Conservation (phyloP, 148 eudicot genomes). For the Mesembryanthemum crystallinum region DNA sequence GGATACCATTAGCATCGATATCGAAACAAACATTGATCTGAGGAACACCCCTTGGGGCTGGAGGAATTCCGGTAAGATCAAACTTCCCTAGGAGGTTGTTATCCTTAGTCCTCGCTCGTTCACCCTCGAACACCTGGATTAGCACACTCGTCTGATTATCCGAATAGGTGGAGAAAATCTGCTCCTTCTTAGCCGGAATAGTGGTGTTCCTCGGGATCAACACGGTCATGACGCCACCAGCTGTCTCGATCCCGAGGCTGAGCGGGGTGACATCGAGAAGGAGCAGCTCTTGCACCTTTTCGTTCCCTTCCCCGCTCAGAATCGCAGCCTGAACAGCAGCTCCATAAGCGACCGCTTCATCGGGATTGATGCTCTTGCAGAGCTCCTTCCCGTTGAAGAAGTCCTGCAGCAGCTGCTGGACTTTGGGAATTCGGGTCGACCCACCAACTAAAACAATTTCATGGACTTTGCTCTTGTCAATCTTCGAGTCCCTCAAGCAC, state of each 20-base stretch:
- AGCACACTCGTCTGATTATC: slow-evolving; percentile 1
- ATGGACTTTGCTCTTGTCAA: slow-evolving; percentile 6
- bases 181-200: slow-evolving; percentile 12
- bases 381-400: slow-evolving; percentile 19
- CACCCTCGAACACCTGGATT: slow-evolving; percentile 8
- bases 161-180: slow-evolving; percentile 6
- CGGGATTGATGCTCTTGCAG: slow-evolving; percentile 11
- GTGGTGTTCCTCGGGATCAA: slow-evolving; percentile 6
- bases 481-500: slow-evolving; percentile 9
- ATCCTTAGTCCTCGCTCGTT: slow-evolving; percentile 1
- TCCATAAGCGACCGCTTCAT: slow-evolving; percentile 8
- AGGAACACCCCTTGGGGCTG: background rate
- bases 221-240: slow-evolving; percentile 11
- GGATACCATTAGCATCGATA: slow-evolving; percentile 12
- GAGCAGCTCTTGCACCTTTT: slow-evolving; percentile 5
- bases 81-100: slow-evolving; percentile 5
- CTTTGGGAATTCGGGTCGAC: slow-evolving; percentile 10
- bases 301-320: background rate
- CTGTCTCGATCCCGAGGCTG: slow-evolving; percentile 13
- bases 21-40: slow-evolving; percentile 13
- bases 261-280: slow-evolving; percentile 7
- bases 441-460: slow-evolving; percentile 6
- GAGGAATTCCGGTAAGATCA: slow-evolving; percentile 6
- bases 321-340: slow-evolving; percentile 16
- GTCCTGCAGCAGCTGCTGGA: slow-evolving; percentile 10